Evolutionary conservation across 176 grass and related monocot species (phyloP), one percentile per base, ranked within the genome.

Genomic region (Oropetium thomaeum): DNA sequence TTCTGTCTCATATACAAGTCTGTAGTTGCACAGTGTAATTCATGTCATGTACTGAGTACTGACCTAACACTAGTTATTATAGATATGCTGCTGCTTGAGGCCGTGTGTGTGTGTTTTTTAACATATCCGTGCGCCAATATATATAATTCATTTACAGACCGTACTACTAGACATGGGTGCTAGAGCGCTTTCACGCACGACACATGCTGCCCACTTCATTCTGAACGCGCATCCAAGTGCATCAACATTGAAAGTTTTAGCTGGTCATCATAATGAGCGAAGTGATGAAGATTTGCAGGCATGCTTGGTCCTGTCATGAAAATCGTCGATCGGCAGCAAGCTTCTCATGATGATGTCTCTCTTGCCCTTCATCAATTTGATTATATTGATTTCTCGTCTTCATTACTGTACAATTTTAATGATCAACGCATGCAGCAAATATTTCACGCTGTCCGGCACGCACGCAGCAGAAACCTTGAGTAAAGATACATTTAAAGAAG

Each of bases 401-500:
- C 28, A 7, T 37, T 49, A 17, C 16, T n/a, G n/a, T 37, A 0
- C 35, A 38, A 27, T 67, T 71, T 82, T 71, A 4, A 53, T 69
- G 71, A 53, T 67, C 27, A 67, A 62, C 40, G 3, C 6, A 38
- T 1, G 35, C 35, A 38, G 44, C 44, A 31, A 53, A 48, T 69
- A 58, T 75, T 81, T 70, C 78, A 65, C 38, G 52, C 25, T 65
- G 57, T 47, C 69, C 32, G 14, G 3, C 52, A 32, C 58, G 45
- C 13, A 4, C 4, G 70, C 45, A 65, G 67, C 75, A 67, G 48
- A 5, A 73, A 79, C 66, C 38, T 53, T 49, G 31, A 76, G 72
- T 71, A 37, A 59, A 48, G 31, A 62, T 40, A 37, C 39, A 82
- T 87, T 87, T 34, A 87, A 77, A 59, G 49, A 49, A 66, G 31